Conservation (phyloP, 225 moss, liverwort and hornwort genomes). For the Physcomitrellopsis africana region DNA sequence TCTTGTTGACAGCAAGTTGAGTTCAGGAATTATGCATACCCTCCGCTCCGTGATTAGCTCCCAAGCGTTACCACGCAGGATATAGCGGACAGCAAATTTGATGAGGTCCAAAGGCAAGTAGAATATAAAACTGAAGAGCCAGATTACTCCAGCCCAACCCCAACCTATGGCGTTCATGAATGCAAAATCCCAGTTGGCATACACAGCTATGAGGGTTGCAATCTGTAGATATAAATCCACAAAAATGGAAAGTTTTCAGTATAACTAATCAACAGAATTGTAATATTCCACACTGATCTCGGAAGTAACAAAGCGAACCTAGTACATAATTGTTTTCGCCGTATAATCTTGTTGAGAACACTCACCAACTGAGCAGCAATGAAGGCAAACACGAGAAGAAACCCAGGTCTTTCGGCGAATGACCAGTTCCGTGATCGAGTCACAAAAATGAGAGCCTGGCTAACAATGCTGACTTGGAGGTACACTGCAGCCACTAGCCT, state of each 20-base stretch:
- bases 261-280: not conserved
- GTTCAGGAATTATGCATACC: slow-evolving; percentile 36
- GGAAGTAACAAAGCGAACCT: too few species aligned
- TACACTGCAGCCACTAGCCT: slow-evolving; percentile 50
- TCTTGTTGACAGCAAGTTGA: not conserved
- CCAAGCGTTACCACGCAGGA: slow-evolving; percentile 74
- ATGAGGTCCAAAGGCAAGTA: slow-evolving; percentile 63
- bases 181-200: slow-evolving; percentile 67
- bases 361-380: slow-evolving; percentile 46
- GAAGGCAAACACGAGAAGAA: slow-evolving; percentile 39
- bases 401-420: slow-evolving; percentile 45
- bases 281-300: not conserved
- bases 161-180: slow-evolving; percentile 63
- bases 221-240: slow-evolving; percentile 40
- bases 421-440: slow-evolving; percentile 52
- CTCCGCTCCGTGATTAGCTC: slow-evolving; percentile 57
- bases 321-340: not conserved
- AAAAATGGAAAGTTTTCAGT: not conserved
- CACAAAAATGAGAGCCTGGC: slow-evolving; percentile 54
- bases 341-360: not conserved
- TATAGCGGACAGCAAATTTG: slow-evolving; percentile 61
- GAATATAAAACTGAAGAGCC: slow-evolving; percentile 58
- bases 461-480: slow-evolving; percentile 55
- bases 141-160: slow-evolving; percentile 69
- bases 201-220: slow-evolving; percentile 64